These are phyloP conservation scores for Cladosporium velox DNA, from an alignment of 2,329 filamentous ascomycete genomes.

Conservation along the genomic window DNA sequence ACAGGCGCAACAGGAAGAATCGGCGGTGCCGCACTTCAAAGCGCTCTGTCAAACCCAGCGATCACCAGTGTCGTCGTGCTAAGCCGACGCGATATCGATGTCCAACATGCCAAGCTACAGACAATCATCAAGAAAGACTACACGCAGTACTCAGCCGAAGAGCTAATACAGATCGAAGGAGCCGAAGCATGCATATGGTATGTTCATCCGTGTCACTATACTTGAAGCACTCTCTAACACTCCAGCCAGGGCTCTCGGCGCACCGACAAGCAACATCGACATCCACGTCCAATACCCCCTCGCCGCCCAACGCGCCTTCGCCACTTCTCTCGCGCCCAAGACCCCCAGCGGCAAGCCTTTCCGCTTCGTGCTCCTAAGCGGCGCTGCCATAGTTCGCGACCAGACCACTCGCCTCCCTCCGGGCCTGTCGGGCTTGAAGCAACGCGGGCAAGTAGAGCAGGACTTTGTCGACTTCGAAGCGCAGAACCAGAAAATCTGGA, in stretches of 20 bases:
- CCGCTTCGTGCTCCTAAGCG: conserved; percentile 43
- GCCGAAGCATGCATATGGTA: conserved; percentile 48
- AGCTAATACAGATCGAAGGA: conserved; percentile 41
- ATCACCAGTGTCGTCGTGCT: conserved; percentile 57
- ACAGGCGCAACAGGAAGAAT: conserved; percentile 58
- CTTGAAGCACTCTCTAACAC: neutral
- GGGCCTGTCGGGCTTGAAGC: conserved; percentile 12
- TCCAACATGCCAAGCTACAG: conserved; percentile 52
- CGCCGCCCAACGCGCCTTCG: conserved; percentile 37
- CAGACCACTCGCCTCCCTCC: conserved; percentile 31
- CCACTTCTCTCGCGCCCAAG: conserved; percentile 26
- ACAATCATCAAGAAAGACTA: conserved; percentile 58
- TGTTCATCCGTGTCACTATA: neutral
- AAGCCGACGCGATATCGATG: conserved; percentile 50
- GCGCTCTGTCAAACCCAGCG: conserved; percentile 49
- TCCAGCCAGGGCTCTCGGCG: conserved; percentile 38
- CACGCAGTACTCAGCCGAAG: conserved; percentile 47
- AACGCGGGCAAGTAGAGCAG: conserved; percentile 31
- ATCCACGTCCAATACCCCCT: conserved; percentile 41
- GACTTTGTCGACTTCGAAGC: conserved; percentile 31
- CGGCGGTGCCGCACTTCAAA: conserved; percentile 53
- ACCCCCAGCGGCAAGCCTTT: conserved; percentile 35
- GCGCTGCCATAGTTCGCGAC: conserved; percentile 37
- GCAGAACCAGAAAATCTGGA: conserved; percentile 28
- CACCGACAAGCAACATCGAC: conserved; percentile 30